Conservation (phyloP, 1,284 basidiomycete species). For the Phenoliferia sp. region DNA sequence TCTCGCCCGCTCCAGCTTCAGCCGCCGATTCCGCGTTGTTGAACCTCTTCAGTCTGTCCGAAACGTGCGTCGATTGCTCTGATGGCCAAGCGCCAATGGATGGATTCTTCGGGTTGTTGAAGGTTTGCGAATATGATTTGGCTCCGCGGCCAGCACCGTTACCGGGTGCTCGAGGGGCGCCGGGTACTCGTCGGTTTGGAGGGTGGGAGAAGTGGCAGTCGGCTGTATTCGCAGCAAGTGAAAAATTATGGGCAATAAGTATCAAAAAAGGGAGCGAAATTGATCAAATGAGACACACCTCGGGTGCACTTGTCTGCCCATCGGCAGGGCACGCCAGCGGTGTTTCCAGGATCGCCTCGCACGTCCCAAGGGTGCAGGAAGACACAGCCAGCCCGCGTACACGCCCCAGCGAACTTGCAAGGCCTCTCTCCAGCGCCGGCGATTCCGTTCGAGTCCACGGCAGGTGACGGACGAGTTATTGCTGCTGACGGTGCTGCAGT, state of each 20-base stretch:
- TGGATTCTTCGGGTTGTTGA: slow-evolving; percentile 8
- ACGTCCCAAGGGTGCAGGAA: slow-evolving; percentile 57
- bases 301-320: slow-evolving; percentile 74
- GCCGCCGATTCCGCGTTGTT: background rate
- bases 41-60: slow-evolving; percentile 32
- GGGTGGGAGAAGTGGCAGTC: slow-evolving; percentile 73
- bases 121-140: slow-evolving; percentile 20
- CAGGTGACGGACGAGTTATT: slow-evolving; percentile 1
- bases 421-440: slow-evolving; percentile 45
- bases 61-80: slow-evolving; percentile 29
- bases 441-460: slow-evolving; percentile 35
- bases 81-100: slow-evolving; percentile 27
- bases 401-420: slow-evolving; percentile 66
- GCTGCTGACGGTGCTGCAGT: background rate
- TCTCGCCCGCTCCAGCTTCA: background rate
- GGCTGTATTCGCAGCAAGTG: slow-evolving; percentile 38
- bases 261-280: background rate
- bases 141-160: background rate
- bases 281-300: slow-evolving; percentile 1
- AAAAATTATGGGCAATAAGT: no score
- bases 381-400: slow-evolving; percentile 66
- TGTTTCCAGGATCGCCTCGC: slow-evolving; percentile 25
- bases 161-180: background rate
- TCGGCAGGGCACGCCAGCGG: slow-evolving; percentile 52
- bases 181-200: slow-evolving; percentile 51